Percentiles rank a stretch among this genome's conserved stretches.
Conservation (phyloP, 1,284 basidiomycete species). For the Puccinia coronata region DNA sequence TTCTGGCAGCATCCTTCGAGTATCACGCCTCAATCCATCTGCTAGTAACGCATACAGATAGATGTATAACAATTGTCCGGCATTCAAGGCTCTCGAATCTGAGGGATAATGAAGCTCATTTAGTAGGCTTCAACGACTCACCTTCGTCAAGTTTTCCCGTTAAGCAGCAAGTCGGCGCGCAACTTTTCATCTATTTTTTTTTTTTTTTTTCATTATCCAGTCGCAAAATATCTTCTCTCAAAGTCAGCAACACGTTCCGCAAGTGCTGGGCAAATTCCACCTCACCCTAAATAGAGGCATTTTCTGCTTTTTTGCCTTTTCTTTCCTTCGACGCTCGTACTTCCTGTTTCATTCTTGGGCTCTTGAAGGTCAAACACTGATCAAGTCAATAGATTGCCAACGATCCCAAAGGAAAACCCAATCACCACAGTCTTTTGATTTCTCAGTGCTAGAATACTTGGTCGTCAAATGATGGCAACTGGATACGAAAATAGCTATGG, state of each 20-base stretch:
- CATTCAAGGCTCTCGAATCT: neutral
- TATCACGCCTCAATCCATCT: neutral
- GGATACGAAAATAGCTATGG: slow-evolving; percentile 27
- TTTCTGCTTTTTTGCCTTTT: too few species aligned
- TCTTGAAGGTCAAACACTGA: too few species aligned
- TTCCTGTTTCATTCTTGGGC: neutral
- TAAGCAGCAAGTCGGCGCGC: neutral
- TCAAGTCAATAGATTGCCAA: too few species aligned
- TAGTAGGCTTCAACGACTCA: neutral
- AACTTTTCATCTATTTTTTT: neutral
- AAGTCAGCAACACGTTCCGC: neutral
- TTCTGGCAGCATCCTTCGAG: neutral
- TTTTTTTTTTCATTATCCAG: neutral
- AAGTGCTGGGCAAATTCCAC: slow-evolving; percentile 1
- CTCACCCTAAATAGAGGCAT: neutral
- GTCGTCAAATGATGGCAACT: neutral
- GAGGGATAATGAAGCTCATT: neutral
- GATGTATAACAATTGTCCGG: neutral
- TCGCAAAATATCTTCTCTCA: neutral
- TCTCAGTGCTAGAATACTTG: neutral
- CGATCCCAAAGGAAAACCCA: neutral
- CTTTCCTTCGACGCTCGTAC: too few species aligned
- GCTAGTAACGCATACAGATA: neutral
- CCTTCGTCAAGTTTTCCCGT: neutral
- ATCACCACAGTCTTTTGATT: neutral